These are phyloP conservation scores for Xylaria sp. DNA, from an alignment of 2,329 filamentous ascomycete species.

Conservation along the genomic window DNA sequence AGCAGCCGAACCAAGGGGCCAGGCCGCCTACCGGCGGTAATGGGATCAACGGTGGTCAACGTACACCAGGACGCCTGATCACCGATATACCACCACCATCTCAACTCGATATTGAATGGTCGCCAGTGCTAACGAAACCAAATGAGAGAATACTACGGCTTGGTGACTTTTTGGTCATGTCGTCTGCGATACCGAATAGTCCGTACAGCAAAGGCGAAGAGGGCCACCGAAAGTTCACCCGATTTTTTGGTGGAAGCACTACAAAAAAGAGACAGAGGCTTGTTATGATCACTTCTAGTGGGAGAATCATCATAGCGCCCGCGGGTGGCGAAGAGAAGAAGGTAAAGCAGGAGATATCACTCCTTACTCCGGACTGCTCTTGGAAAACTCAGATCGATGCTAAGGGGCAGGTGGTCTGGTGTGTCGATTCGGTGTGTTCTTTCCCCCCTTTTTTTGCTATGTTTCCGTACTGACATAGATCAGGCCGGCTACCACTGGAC, in stretches of 20 bases:
- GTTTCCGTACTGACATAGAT: conserved; percentile 38
- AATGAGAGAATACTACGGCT: conserved; percentile 96
- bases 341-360: conserved; percentile 89
- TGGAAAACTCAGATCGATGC: conserved; percentile 85
- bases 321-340: conserved; percentile 96
- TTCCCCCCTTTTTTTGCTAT: conserved; percentile 21
- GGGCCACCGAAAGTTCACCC: conserved; percentile 86
- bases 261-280: conserved; percentile 93
- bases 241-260: conserved; percentile 91
- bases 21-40: conserved; percentile 52
- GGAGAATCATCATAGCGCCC: conserved; percentile 87
- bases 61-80: conserved; percentile 82
- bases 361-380: conserved; percentile 77
- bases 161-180: conserved; percentile 87
- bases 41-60: conserved; percentile 58
- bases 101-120: conserved; percentile 98
- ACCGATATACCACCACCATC: conserved; percentile 97
- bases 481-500: conserved; percentile 90
- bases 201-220: conserved; percentile 78
- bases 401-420: conserved; percentile 90
- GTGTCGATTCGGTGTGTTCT: conserved; percentile 87
- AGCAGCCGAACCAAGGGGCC: conserved; percentile 44
- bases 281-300: conserved; percentile 94
- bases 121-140: conserved; percentile 86
- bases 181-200: conserved; percentile 79